Conservation (phyloP, 495 filamentous ascomycete genomes). For the Penicillium malachiteum region DNA sequence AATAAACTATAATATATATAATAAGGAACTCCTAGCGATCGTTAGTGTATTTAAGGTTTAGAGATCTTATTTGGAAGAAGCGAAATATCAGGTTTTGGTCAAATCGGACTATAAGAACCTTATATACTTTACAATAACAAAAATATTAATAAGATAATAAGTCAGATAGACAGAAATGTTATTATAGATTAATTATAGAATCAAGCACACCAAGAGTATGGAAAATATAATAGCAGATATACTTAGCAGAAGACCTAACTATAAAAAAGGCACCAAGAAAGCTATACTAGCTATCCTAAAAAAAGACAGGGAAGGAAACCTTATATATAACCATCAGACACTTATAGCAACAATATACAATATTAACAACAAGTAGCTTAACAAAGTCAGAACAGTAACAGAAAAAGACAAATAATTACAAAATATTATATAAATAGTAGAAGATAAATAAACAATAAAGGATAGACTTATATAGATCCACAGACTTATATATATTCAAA, state of each 20-base stretch:
- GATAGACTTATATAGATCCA: conserved; percentile 11
- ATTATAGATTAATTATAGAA: conserved; percentile 11
- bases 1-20: conserved; percentile 32
- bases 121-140: conserved; percentile 16
- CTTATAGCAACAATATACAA: conserved; percentile 1
- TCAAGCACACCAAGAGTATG: conserved; percentile 16
- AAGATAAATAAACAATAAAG: neutral
- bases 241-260: conserved; percentile 16
- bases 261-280: conserved; percentile 8
- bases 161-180: conserved; percentile 11
- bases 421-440: neutral
- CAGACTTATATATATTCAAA: conserved; percentile 8
- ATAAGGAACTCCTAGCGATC: conserved; percentile 30
- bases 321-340: conserved; percentile 7
- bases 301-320: conserved; percentile 3
- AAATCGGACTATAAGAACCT: conserved; percentile 24
- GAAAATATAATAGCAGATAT: conserved; percentile 10
- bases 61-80: conserved; percentile 21
- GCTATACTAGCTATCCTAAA: conserved; percentile 9
- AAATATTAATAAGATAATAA: conserved; percentile 16
- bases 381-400: neutral
- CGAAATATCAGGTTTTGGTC: conserved; percentile 10
- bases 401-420: neutral
- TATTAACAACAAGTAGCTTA: conserved; percentile 1
- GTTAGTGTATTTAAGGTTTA: conserved; percentile 28